A percentile compares a stretch with the other conserved stretches of the same genome.
These are phyloP conservation scores for Quercus agrifolia DNA, from an alignment of 306 rosid genomes.

Conservation along the genomic window DNA sequence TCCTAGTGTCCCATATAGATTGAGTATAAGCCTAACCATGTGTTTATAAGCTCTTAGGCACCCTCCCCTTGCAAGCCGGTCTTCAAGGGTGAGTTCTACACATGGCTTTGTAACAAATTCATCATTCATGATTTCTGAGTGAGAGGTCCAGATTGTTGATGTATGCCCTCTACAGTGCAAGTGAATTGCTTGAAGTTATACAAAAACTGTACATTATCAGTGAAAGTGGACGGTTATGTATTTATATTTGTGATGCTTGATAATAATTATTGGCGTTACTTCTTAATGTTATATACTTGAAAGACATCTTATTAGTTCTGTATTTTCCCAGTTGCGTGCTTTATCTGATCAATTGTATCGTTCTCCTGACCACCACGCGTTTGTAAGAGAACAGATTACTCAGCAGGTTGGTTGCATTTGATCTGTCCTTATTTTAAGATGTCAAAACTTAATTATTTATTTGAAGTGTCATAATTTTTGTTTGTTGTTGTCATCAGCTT, in stretches of 20 bases:
- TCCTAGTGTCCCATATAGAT: too few species aligned
- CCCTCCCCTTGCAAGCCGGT: too few species aligned
- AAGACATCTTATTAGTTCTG: slow-evolving; percentile 21
- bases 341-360: slow-evolving; percentile 95
- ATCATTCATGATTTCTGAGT: background rate
- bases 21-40: too few species aligned
- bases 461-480: background rate
- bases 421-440: slow-evolving; percentile 2
- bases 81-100: too few species aligned
- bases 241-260: background rate
- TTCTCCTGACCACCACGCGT: slow-evolving; percentile 70
- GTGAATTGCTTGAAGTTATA: background rate
- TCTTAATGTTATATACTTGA: background rate
- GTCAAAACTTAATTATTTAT: background rate
- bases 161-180: background rate
- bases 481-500: slow-evolving; percentile 51
- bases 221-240: background rate
- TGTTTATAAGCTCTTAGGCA: too few species aligned
- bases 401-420: slow-evolving; percentile 58
- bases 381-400: slow-evolving; percentile 79
- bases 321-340: slow-evolving; percentile 78
- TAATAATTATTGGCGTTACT: background rate
- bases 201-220: background rate
- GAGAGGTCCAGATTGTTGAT: background rate
- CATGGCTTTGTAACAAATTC: too few species aligned